Base-by-base conservation (phyloP, 176 grass and related monocot species). In the Oryza officinalis region DNA sequence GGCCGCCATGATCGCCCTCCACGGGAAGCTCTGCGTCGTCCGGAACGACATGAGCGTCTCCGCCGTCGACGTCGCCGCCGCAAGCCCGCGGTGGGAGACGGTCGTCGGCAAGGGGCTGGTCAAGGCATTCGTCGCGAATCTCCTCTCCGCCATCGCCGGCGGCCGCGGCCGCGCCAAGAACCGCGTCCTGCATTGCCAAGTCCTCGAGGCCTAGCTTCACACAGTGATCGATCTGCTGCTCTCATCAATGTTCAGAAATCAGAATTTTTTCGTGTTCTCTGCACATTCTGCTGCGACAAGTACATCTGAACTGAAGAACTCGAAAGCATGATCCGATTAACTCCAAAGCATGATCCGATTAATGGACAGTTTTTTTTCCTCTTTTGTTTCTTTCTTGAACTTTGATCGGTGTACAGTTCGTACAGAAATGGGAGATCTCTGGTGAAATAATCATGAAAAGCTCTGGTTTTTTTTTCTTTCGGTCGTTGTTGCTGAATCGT, bases 11-110 rank as follows among this genome's bases (percentile, higher is more conserved):
- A 68, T 97, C 68, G 75, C 69, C 1, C 80, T 97, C 70, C 41
- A 64, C 4, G 83, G 86, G 40, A 97, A 85, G 84, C 75, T 97
- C 25, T 94, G 88, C 65, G 59, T 97, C 17, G 86, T 97, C 14
- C 86, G 94, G 74, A 94, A 97, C 72, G 87, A 97, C 81, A 92
- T 92, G 92, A 94, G 88, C 50, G 89, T 91, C 43, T 92, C 83
- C 4, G 83, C 80, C 44, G 90, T 97, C n/a, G 83, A 92, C 17
- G 83, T 91, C 47, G 60, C 60, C 22, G 35, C 33, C 33, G 45
- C 71, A 41, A 41, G 40, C 14, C 81, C 45, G 54, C 64, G 46
- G 27, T 94, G 92, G 92, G 88, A 94, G 74, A 91, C 68, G 40
- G 63, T 97, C 41, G 88, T 44, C 4, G 76, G 69, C 13, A 97